These are phyloP conservation scores for Ceratobasidium sp. DNA, from an alignment of 1,284 basidiomycete species.

Conservation along the genomic window DNA sequence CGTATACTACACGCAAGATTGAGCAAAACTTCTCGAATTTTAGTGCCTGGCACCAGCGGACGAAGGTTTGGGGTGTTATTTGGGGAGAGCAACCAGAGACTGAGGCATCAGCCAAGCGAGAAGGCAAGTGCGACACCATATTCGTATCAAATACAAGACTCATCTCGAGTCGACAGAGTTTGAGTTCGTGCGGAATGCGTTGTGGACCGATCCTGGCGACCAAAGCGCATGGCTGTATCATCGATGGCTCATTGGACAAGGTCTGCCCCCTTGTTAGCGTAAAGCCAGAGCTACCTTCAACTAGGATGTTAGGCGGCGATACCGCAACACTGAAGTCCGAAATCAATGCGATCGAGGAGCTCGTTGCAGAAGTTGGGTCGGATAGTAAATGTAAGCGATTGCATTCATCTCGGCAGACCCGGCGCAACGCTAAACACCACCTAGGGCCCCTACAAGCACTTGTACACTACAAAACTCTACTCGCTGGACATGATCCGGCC, in stretches of 20 bases:
- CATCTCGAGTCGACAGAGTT: constrained; percentile 69
- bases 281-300: constrained; percentile 29
- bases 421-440: neutral
- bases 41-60: constrained; percentile 98
- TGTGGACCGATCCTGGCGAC: constrained; percentile 97
- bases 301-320: constrained; percentile 62
- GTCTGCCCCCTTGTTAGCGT: constrained; percentile 57
- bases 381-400: constrained; percentile 86
- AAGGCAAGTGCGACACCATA: constrained; percentile 63
- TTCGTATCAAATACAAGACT: constrained; percentile 15
- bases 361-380: constrained; percentile 85
- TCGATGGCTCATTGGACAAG: constrained; percentile 88
- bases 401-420: neutral
- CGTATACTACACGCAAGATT: constrained; percentile 90
- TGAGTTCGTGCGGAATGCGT: constrained; percentile 89
- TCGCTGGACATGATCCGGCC: constrained; percentile 51
- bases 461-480: constrained; percentile 78
- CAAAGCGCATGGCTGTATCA: constrained; percentile 99
- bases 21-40: constrained; percentile 97
- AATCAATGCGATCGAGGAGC: constrained; percentile 81
- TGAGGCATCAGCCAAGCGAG: constrained; percentile 65
- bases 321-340: constrained; percentile 75
- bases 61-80: constrained; percentile 77
- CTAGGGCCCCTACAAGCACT: constrained; percentile 93
- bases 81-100: constrained; percentile 71